Evolutionary conservation across 2,329 filamentous ascomycete species (phyloP).

Genomic region (Ciborinia camelliae): DNA sequence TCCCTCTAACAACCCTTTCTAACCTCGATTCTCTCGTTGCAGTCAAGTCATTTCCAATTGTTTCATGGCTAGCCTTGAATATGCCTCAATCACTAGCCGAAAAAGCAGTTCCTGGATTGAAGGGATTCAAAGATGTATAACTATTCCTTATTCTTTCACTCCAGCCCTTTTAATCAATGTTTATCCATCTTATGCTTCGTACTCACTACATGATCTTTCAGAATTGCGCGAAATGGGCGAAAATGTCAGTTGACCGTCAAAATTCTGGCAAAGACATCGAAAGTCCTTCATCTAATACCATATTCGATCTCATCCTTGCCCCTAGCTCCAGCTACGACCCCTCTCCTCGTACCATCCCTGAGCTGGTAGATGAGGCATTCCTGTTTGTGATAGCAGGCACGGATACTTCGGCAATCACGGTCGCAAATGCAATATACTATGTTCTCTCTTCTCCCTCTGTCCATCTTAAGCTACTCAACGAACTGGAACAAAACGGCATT

Average conservation of each 20-base stretch:
- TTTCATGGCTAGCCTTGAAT: not conserved
- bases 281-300: not conserved
- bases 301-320: not conserved
- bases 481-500: not conserved
- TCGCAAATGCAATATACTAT: conserved; percentile 1
- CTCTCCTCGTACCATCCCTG: not conserved
- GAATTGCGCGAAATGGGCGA: not conserved
- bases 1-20: not conserved
- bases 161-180: not conserved
- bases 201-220: not conserved
- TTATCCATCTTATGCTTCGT: rapidly evolving
- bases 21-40: not conserved
- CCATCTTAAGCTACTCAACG: not conserved
- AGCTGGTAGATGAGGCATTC: not conserved
- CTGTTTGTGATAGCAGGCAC: conserved; percentile 1
- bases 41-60: not conserved
- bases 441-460: not conserved
- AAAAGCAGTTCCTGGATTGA: not conserved
- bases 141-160: not conserved
- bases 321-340: not conserved
- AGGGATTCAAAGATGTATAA: not conserved
- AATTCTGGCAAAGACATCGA: too few species aligned
- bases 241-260: not conserved
- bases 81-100: not conserved
- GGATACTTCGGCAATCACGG: not conserved